Conservation (phyloP, 2,329 filamentous ascomycete genomes). For the Sarocladium oryzae region DNA sequence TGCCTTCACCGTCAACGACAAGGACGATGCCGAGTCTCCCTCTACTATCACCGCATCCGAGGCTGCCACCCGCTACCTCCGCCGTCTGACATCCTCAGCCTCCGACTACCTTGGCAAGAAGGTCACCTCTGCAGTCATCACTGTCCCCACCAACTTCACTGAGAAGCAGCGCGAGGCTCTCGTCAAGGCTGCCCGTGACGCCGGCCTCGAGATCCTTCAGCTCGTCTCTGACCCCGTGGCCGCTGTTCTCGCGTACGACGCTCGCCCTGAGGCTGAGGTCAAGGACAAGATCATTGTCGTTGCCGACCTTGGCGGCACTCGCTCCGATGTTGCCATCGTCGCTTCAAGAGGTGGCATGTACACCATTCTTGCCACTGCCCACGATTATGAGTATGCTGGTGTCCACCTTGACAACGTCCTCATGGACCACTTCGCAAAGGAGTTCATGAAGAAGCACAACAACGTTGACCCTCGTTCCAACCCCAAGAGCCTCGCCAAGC, state of each 20-base stretch:
- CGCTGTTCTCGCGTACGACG: slow-evolving; percentile 85
- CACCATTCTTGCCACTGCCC: slow-evolving; percentile 84
- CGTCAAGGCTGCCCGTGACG: slow-evolving; percentile 67
- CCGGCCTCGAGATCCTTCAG: slow-evolving; percentile 84
- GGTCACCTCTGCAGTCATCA: slow-evolving; percentile 91
- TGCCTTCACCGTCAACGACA: slow-evolving; percentile 79
- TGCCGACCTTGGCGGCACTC: slow-evolving; percentile 85
- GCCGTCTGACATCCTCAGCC: slow-evolving; percentile 73
- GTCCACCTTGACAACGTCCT: slow-evolving; percentile 81
- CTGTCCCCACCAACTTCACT: slow-evolving; percentile 87
- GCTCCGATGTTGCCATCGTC: slow-evolving; percentile 85
- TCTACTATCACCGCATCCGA: slow-evolving; percentile 74
- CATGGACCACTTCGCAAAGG: slow-evolving; percentile 95
- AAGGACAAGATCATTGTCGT: slow-evolving; percentile 88
- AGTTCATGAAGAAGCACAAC: slow-evolving; percentile 91
- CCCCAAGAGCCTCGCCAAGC: slow-evolving; percentile 76
- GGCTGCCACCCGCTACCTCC: slow-evolving; percentile 76
- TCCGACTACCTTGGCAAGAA: slow-evolving; percentile 88
- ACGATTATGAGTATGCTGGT: slow-evolving; percentile 93
- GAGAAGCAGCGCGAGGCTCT: slow-evolving; percentile 82
- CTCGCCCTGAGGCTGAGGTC: slow-evolving; percentile 64
- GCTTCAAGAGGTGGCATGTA: slow-evolving; percentile 93
- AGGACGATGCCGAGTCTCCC: slow-evolving; percentile 50
- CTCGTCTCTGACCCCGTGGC: slow-evolving; percentile 88
- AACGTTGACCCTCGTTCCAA: slow-evolving; percentile 80